These are phyloP conservation scores for Colletotrichum sp. DNA, from an alignment of 2,329 filamentous ascomycete genomes.

Conservation along the genomic window DNA sequence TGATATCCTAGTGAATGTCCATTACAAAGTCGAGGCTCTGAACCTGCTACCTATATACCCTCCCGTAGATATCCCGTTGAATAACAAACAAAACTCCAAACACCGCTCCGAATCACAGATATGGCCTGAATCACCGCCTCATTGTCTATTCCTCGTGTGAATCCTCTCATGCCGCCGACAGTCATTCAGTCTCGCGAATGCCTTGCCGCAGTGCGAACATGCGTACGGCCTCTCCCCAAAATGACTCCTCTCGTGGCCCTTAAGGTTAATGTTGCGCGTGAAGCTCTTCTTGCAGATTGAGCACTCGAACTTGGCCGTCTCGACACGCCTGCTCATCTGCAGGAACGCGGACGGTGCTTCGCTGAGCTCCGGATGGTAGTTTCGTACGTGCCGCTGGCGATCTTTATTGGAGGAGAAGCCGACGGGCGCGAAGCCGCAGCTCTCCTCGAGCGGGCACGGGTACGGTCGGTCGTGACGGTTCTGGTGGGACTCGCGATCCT, in stretches of 20 bases:
- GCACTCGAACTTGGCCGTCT: constrained; percentile 32
- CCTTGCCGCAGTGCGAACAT: constrained; percentile 33
- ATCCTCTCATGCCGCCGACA: constrained; percentile 35
- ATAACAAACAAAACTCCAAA: not conserved
- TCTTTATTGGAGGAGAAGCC: constrained; percentile 47
- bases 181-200: constrained; percentile 37
- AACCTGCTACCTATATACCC: not conserved
- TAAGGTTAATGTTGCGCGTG: constrained; percentile 38
- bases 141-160: constrained; percentile 8
- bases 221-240: constrained; percentile 33
- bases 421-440: constrained; percentile 36
- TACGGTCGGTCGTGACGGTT: constrained; percentile 44
- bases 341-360: constrained; percentile 23
- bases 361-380: constrained; percentile 29
- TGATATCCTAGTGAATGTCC: not conserved
- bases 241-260: constrained; percentile 39
- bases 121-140: not conserved
- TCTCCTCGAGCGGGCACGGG: constrained; percentile 33
- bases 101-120: not conserved
- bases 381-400: constrained; percentile 33
- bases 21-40: not conserved
- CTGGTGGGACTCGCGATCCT: constrained; percentile 37
- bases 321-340: constrained; percentile 21
- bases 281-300: constrained; percentile 39
- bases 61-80: not conserved